phyloP scores from a whole-genome alignment of 2,329 filamentous ascomycete genomes.

The Alternaria novae-zelandiae region DNA sequence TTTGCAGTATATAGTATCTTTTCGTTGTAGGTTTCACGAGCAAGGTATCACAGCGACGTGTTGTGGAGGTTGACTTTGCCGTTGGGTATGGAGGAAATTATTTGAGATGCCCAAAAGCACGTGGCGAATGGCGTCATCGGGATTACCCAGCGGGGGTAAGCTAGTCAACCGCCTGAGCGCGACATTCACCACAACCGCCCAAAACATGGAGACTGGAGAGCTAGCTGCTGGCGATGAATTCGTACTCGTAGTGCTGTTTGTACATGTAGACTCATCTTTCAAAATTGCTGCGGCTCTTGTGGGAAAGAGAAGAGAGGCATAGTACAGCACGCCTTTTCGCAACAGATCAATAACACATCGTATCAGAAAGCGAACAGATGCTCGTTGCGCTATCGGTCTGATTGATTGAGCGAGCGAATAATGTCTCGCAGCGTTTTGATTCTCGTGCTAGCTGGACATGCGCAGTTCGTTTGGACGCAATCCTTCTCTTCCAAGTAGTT shows the following conservation, averaged over 20 bases:
- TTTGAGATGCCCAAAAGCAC: constrained; percentile 22
- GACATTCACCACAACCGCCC: background rate
- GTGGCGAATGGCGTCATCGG: constrained; percentile 37
- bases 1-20: background rate
- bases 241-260: background rate
- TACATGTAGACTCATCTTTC: background rate
- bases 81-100: constrained; percentile 8
- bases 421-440: background rate
- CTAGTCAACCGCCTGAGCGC: background rate
- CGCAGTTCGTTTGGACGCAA: background rate
- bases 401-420: too few species aligned
- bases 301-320: background rate
- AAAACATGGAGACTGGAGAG: background rate
- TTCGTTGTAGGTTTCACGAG: background rate
- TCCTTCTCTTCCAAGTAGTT: background rate
- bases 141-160: constrained; percentile 32
- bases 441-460: background rate
- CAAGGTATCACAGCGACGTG: background rate
- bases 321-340: background rate
- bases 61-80: background rate
- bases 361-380: background rate
- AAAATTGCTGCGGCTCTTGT: background rate
- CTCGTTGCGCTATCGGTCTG: background rate
- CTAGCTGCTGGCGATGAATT: background rate
- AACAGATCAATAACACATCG: background rate